Evolutionary conservation across 2,329 filamentous ascomycete genomes (phyloP), one percentile per base, ranked within the genome.

Genomic region (Nakataea oryzae): DNA sequence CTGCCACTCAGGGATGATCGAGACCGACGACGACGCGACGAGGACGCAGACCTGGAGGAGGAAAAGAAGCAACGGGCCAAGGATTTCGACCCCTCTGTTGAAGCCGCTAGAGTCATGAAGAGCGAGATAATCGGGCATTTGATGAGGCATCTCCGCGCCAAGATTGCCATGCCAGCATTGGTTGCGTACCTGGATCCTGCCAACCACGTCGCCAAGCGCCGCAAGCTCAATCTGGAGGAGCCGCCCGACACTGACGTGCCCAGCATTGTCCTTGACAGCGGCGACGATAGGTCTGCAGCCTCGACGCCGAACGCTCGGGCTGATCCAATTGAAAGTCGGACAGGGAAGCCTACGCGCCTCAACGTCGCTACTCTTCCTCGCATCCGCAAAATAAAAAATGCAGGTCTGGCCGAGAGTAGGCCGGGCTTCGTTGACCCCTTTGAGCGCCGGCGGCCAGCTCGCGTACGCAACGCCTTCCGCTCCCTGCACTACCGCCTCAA

Each of bases 51-150:
- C 70, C 71, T 93, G 9, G 92, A 97, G 70, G 89, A 95, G 67
- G 93, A 97, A 73, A 97, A 95, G 77, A 87, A 86, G 70, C 88
- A 93, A 68, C 82, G 93, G 61, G 93, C 93, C 24, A 88, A 89
- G 70, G 89, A 96, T 71, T 85, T 97, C 66, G 93, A 99, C 73
- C 93, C 95, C n/a, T 90, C 93, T 5, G 77, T 81, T 59, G 93
- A 96, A 70, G 93, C 95, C 41, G 80, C 92, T 54, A 86, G 93
- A 64, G 83, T 90, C 57, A 83, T 97, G 61, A 84, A 88, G 60
- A 84, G 86, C 61, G 93, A 97, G 72, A 79, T 99, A 71, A 87
- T 85, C 63, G 90, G 96, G 71, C 95, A 96, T 72, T 78, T 99
- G 47, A 86, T 97, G 65, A 86, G 89, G 66, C 92, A 97, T 72